These are phyloP conservation scores for Anthoceros angustus DNA, from an alignment of 225 moss, liverwort and hornwort species.

Conservation along the genomic window DNA sequence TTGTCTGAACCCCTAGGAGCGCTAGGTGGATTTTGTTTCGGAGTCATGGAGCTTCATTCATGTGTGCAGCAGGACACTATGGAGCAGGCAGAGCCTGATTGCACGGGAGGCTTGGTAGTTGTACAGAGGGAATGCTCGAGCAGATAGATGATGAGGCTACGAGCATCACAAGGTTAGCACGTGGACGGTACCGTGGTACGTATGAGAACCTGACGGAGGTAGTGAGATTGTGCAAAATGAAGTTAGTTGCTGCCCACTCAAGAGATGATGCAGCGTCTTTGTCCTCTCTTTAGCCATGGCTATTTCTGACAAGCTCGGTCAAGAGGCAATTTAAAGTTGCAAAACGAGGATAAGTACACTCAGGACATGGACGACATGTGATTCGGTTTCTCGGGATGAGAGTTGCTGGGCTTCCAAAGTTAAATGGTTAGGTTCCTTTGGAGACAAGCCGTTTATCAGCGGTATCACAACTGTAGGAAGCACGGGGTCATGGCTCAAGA, in stretches of 20 bases:
- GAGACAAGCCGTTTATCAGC: too few relatives aligned
- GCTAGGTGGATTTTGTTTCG: neutral
- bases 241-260: neutral
- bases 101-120: neutral
- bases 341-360: too few relatives aligned
- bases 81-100: neutral
- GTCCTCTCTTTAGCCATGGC: too few relatives aligned
- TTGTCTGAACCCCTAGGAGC: neutral
- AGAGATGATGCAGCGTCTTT: too few relatives aligned
- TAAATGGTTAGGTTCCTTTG: too few relatives aligned
- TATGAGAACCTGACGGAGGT: conserved; percentile 1
- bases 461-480: too few relatives aligned
- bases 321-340: too few relatives aligned
- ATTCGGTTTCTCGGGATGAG: too few relatives aligned
- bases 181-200: neutral
- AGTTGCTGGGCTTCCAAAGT: too few relatives aligned
- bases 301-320: too few relatives aligned
- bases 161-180: neutral
- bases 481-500: too few relatives aligned
- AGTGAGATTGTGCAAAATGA: neutral
- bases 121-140: neutral
- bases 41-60: neutral
- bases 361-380: too few relatives aligned
- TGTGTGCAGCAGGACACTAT: neutral
- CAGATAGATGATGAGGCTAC: neutral